phyloP scores from a whole-genome alignment of 371 early-diverging fungal genomes.

The Mucor plumbeus region DNA sequence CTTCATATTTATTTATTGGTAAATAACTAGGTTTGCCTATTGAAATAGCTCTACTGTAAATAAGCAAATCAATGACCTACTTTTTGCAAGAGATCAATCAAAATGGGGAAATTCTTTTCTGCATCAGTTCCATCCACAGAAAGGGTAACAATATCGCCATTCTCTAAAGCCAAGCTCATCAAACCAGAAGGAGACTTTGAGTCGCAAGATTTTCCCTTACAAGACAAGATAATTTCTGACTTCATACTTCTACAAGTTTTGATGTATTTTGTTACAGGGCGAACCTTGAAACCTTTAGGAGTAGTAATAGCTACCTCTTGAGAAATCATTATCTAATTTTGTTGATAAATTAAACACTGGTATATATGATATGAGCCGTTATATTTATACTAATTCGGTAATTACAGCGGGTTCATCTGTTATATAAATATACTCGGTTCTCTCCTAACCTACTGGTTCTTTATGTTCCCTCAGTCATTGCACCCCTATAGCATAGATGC shows the following conservation, averaged over 20 bases:
- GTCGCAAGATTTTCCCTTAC: constrained; percentile 10
- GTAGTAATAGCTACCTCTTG: constrained; percentile 14
- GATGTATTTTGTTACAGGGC: constrained; percentile 15
- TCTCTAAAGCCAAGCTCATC: constrained; percentile 12
- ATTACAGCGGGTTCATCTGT: neutral
- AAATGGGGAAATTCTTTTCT: constrained; percentile 13
- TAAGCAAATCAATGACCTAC: neutral
- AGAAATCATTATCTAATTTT: constrained; percentile 9
- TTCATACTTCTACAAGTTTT: constrained; percentile 11
- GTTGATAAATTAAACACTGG: neutral
- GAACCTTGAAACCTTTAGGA: constrained; percentile 17
- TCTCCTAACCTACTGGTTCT: no score
- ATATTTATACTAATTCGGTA: neutral
- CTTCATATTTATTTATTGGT: no score
- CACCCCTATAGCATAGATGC: no score
- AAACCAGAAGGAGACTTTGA: constrained; percentile 12
- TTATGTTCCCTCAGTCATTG: no score
- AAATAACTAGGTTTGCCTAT: no score
- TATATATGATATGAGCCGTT: neutral
- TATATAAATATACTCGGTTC: no score
- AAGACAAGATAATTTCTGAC: constrained; percentile 9
- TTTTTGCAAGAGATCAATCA: constrained; percentile 4
- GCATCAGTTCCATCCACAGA: constrained; percentile 8
- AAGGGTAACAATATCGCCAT: constrained; percentile 12
- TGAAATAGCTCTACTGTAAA: no score